phyloP scores from a whole-genome alignment of 257 asterid genomes.

The Penstemon eatonii region DNA sequence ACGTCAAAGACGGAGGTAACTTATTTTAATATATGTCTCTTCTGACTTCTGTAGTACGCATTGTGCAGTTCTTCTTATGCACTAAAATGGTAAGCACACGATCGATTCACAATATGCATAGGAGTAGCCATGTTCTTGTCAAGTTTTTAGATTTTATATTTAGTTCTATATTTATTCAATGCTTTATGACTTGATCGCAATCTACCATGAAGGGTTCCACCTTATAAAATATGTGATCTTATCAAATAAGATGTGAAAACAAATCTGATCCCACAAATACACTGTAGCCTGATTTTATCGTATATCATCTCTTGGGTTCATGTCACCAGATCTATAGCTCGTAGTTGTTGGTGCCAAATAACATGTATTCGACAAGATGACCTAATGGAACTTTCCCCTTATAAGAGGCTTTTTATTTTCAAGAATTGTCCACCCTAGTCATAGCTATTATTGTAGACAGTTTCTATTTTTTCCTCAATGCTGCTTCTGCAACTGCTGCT shows the following conservation, averaged over 20 bases:
- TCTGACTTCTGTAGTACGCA: slow-evolving; percentile 7
- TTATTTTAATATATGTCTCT: not conserved
- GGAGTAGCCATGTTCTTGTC: not conserved
- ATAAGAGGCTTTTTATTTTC: too few relatives aligned
- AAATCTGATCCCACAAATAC: not conserved
- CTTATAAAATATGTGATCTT: too few relatives aligned
- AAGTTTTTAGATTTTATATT: not conserved
- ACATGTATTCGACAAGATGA: not conserved
- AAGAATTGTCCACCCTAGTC: too few relatives aligned
- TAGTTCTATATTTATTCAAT: slow-evolving; percentile 2
- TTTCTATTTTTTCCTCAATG: not conserved
- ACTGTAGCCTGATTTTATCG: not conserved
- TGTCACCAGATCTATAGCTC: not conserved
- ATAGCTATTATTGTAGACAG: not conserved
- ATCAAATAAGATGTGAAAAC: not conserved
- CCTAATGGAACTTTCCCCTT: too few relatives aligned
- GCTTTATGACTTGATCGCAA: not conserved
- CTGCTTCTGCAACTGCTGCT: not conserved
- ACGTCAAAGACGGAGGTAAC: slow-evolving; percentile 56
- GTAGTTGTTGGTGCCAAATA: not conserved
- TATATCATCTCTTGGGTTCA: not conserved
- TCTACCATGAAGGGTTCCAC: not conserved
- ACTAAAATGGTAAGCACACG: not conserved
- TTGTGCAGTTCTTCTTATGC: not conserved
- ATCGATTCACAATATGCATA: not conserved